phyloP scores from a whole-genome alignment of 2,329 filamentous ascomycete genomes.

The Gnomoniopsis smithogilvyi region DNA sequence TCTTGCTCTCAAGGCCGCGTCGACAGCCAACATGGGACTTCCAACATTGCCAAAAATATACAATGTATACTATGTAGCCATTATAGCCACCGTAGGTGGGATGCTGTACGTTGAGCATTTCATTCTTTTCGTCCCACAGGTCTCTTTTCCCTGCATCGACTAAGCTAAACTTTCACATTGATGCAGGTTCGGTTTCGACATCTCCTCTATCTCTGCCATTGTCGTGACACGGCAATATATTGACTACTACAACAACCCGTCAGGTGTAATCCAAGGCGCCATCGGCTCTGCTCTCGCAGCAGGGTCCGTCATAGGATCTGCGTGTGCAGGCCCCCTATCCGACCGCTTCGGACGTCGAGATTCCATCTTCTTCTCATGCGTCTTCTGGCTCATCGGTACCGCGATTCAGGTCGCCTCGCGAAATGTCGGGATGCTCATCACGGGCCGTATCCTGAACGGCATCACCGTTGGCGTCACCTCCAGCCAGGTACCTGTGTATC shows the following conservation, averaged over 20 bases:
- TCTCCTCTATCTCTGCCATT: slow-evolving; percentile 56
- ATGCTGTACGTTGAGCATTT: slow-evolving; percentile 36
- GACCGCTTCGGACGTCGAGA: slow-evolving; percentile 45
- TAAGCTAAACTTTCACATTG: not conserved
- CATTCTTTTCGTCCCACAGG: not conserved
- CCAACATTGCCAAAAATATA: slow-evolving; percentile 44
- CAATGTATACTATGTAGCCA: slow-evolving; percentile 51
- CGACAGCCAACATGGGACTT: not conserved
- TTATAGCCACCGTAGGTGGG: slow-evolving; percentile 49
- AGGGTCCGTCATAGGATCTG: slow-evolving; percentile 47
- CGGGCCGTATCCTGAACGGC: slow-evolving; percentile 59
- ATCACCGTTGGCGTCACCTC: slow-evolving; percentile 65
- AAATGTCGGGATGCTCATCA: slow-evolving; percentile 53
- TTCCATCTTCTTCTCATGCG: slow-evolving; percentile 41
- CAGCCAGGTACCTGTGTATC: slow-evolving; percentile 66
- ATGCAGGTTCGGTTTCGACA: slow-evolving; percentile 49
- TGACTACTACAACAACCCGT: slow-evolving; percentile 48
- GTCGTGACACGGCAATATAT: slow-evolving; percentile 49
- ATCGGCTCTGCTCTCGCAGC: slow-evolving; percentile 51
- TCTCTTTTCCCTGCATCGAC: not conserved
- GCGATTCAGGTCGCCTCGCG: slow-evolving; percentile 57
- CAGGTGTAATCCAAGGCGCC: slow-evolving; percentile 44
- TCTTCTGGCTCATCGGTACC: slow-evolving; percentile 55
- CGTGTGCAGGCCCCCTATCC: slow-evolving; percentile 45
- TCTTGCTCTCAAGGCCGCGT: not conserved